These are phyloP conservation scores for Ceriops decandra DNA, from an alignment of 345 rosid species.

Conservation along the genomic window DNA sequence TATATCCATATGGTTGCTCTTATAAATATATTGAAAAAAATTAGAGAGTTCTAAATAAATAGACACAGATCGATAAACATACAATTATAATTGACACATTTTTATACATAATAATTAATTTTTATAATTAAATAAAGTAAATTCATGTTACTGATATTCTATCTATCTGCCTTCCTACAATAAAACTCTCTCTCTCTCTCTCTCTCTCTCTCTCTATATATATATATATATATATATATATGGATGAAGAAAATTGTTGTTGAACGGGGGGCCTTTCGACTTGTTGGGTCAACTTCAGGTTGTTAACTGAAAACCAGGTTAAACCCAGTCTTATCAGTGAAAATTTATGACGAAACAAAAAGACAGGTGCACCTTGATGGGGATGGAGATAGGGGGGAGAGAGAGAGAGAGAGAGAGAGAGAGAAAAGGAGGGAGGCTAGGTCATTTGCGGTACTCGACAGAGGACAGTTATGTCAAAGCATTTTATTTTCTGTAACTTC, in stretches of 20 bases:
- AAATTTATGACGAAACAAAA: not conserved
- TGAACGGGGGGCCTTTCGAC: not conserved
- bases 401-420: not conserved
- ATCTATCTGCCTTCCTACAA: too few relatives aligned
- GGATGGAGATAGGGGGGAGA: not conserved
- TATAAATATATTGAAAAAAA: too few relatives aligned
- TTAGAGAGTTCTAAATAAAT: too few relatives aligned
- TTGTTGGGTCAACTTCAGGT: conserved; percentile 52
- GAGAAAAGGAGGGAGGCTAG: conserved; percentile 6
- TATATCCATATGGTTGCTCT: too few relatives aligned
- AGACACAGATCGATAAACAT: too few relatives aligned
- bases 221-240: conserved; percentile 1
- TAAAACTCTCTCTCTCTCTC: too few relatives aligned
- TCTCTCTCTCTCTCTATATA: not conserved
- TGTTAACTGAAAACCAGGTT: conserved; percentile 38
- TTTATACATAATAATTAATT: too few relatives aligned
- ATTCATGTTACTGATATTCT: too few relatives aligned
- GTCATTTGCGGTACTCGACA: conserved; percentile 21
- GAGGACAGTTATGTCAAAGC: conserved; percentile 27
- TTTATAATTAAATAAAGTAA: too few relatives aligned
- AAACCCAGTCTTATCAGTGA: not conserved
- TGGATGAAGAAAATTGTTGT: conserved; percentile 5
- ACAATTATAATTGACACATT: too few relatives aligned
- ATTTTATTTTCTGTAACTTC: conserved; percentile 24
- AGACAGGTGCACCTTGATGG: not conserved